A percentile compares a stretch with the other conserved stretches of the same genome.
Conservation (phyloP, 2,329 filamentous ascomycete genomes). For the Hypoxylon sp. region DNA sequence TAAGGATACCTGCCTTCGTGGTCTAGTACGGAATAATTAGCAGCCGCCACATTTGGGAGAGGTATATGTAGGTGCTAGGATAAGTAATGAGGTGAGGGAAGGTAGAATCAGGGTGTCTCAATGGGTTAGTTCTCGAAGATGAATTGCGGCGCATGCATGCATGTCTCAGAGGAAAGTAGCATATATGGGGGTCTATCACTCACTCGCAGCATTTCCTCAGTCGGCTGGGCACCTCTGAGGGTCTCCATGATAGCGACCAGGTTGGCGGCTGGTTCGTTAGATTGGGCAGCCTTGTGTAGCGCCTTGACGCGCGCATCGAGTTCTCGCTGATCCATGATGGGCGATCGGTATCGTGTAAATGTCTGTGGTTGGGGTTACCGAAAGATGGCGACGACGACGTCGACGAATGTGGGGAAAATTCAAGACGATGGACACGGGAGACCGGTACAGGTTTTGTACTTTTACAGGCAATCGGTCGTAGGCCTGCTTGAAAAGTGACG, state of each 20-base stretch:
- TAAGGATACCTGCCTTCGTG: conserved; percentile 91
- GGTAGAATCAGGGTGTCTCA: conserved; percentile 6
- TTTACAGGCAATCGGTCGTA: background rate
- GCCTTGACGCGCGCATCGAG: conserved; percentile 83
- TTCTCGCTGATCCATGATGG: conserved; percentile 82
- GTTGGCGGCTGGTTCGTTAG: conserved; percentile 80
- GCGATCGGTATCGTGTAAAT: background rate
- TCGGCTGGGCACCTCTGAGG: conserved; percentile 84
- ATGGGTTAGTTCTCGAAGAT: background rate
- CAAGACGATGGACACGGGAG: background rate
- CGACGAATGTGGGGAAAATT: conserved; percentile 5
- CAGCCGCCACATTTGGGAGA: conserved; percentile 1
- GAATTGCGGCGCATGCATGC: background rate
- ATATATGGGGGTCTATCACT: conserved; percentile 51
- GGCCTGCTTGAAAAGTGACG: conserved; percentile 12
- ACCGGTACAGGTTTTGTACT: conserved; percentile 10
- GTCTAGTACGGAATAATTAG: conserved; percentile 62
- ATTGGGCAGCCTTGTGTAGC: conserved; percentile 82
- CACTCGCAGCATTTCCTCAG: conserved; percentile 89
- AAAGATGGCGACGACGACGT: conserved; percentile 7
- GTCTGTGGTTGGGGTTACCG: background rate
- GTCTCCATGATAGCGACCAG: conserved; percentile 82
- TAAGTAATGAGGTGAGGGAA: background rate
- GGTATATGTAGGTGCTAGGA: background rate
- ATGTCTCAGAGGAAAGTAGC: conserved; percentile 27